Evolutionary conservation across 257 asterid species (phyloP).

Genomic region (Thymus quinquecostatus): DNA sequence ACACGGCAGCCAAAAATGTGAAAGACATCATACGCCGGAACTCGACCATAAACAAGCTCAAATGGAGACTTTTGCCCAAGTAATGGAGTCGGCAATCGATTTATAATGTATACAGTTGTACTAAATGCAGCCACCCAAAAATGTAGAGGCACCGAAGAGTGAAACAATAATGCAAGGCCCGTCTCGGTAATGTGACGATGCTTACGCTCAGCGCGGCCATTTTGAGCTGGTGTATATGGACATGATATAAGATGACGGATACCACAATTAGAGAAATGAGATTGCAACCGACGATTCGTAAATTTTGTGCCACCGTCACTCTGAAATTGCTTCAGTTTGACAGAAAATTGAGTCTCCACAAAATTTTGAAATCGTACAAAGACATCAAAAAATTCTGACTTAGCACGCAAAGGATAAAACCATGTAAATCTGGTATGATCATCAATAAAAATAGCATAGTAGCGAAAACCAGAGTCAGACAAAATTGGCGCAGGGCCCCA

Average conservation of each 20-base stretch:
- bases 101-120: not conserved
- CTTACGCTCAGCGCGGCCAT: no score
- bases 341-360: not conserved
- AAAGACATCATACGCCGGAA: not conserved
- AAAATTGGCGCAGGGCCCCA: not conserved
- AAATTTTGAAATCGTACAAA: not conserved
- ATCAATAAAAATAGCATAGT: conserved; percentile 1
- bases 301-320: not conserved
- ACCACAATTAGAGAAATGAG: not conserved
- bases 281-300: not conserved
- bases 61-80: not conserved
- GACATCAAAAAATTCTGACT: not conserved
- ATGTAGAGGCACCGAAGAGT: not conserved
- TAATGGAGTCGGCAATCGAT: not conserved
- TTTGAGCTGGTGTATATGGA: not conserved
- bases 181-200: not conserved
- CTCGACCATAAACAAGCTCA: not conserved
- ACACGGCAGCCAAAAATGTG: not conserved
- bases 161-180: not conserved
- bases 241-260: not conserved
- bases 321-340: not conserved
- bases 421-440: not conserved
- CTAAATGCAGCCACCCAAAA: not conserved
- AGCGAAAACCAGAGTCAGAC: not conserved
- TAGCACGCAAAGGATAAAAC: not conserved